Conservation (phyloP, 306 rosid species). For the Lathyrus sativus region DNA sequence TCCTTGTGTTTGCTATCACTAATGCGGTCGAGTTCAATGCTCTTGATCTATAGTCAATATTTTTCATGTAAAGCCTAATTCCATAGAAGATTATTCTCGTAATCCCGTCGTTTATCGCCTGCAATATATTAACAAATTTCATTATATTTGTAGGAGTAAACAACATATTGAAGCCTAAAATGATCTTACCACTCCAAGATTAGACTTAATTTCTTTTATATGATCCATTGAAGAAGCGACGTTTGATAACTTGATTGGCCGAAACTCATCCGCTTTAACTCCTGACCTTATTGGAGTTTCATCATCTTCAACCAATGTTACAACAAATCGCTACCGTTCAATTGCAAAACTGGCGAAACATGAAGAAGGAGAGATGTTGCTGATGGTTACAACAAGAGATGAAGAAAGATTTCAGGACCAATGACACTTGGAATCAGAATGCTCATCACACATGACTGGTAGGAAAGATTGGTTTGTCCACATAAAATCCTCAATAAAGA, state of each 20-base stretch:
- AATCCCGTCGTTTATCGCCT: slow-evolving; percentile 33
- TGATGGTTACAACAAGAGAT: too few relatives aligned
- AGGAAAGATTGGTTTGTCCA: too few relatives aligned
- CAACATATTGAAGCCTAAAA: not conserved
- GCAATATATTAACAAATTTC: slow-evolving; percentile 6
- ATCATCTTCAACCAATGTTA: slow-evolving; percentile 34
- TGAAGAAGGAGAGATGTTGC: too few relatives aligned
- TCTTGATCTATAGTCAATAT: slow-evolving; percentile 17
- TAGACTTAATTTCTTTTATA: slow-evolving; percentile 32
- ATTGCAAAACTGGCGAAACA: too few relatives aligned
- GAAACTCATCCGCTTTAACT: not conserved
- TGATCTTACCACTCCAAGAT: slow-evolving; percentile 32
- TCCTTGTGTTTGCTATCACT: slow-evolving; percentile 12
- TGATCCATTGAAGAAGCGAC: slow-evolving; percentile 22
- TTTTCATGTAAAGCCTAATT: slow-evolving; percentile 31
- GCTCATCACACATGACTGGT: too few relatives aligned
- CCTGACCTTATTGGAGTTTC: slow-evolving; percentile 30
- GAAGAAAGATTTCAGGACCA: too few relatives aligned
- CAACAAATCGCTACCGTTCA: too few relatives aligned
- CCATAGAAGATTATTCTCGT: slow-evolving; percentile 31
- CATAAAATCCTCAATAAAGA: too few relatives aligned
- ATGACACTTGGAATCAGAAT: too few relatives aligned
- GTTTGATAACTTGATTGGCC: not conserved
- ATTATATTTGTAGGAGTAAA: not conserved
- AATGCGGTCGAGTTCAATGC: slow-evolving; percentile 17